Evolutionary conservation across 805 yeast species (phyloP), one percentile per base, ranked within the genome.

Genomic region (Candida montana): DNA sequence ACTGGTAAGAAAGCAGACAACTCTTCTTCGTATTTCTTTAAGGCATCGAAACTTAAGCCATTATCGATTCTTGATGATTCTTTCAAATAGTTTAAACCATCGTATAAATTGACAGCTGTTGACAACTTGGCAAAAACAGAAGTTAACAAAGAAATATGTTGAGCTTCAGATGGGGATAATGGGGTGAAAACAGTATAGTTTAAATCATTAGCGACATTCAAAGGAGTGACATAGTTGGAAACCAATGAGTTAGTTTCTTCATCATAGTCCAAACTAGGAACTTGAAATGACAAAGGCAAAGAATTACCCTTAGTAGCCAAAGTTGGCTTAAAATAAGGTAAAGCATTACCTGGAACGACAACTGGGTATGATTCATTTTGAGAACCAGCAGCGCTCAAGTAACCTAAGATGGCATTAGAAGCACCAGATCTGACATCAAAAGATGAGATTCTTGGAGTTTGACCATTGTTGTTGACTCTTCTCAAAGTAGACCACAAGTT

Each of bases 391-490:
- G 52, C 46, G 21, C 55, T 44, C 40, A 77, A 61, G 64, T 81
- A 90, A 30, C 96, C 97, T 38, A 85, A 67, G 35, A 91, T 72
- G 21, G 85, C 75, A 47, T 79, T 73, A 35, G 91, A 86, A 26
- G 96, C 93, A 53, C 96, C 97, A 2, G 83, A 68, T 59, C 95
- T 79, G 42, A 86, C 75, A 56, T 89, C 88, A 43, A 82, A 62
- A 48, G 54, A 66, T 56, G 77, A 69, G 51, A 82, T 62, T 40
- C 69, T 68, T 21, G 95, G 93, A 41, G 80, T 76, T n/a, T 60
- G 63, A 19, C 79, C 80, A 35, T 62, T 56, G 12, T 76, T 67
- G 57, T 83, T 82, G 31, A 59, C 55, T 54, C 75, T 72, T 55
- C 68, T 68, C 37, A 69, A 61, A 35, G 66, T 60, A 33, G 71